Percentiles rank a stretch among this genome's conserved stretches.
Evolutionary conservation across 148 eudicot genomes (phyloP).

Genomic region (Nepenthes mirabilis): DNA sequence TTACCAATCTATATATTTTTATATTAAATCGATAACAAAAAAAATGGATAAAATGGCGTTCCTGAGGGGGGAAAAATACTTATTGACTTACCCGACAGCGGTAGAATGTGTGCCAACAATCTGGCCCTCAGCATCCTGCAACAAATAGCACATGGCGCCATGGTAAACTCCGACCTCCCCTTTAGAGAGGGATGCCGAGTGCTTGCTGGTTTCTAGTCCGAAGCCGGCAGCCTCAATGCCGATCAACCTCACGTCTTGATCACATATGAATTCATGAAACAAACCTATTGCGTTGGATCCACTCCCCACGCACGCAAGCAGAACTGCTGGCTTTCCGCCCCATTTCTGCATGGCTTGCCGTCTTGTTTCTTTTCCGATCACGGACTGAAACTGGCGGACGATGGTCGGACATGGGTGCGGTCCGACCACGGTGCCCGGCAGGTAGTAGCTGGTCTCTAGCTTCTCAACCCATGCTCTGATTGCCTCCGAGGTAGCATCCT

Average conservation of each 20-base stretch:
- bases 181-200: constrained; percentile 48
- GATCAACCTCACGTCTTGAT: constrained; percentile 41
- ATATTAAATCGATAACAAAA: too few species aligned
- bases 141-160: constrained; percentile 65
- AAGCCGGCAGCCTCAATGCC: constrained; percentile 59
- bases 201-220: constrained; percentile 41
- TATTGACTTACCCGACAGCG: constrained; percentile 46
- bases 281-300: constrained; percentile 65
- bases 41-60: too few species aligned
- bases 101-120: constrained; percentile 59
- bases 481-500: constrained; percentile 73
- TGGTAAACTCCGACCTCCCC: constrained; percentile 66
- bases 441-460: constrained; percentile 64
- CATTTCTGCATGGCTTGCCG: constrained; percentile 54
- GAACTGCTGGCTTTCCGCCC: constrained; percentile 58
- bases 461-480: constrained; percentile 66
- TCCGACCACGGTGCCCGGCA: constrained; percentile 58
- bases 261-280: constrained; percentile 50
- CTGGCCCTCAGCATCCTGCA: constrained; percentile 68
- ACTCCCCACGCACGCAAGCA: constrained; percentile 59
- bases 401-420: constrained; percentile 65
- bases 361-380: constrained; percentile 62
- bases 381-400: constrained; percentile 58
- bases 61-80: too few species aligned
- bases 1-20: too few species aligned